Evolutionary conservation across 345 rosid genomes (phyloP).

Genomic region (Bretschneidera sinensis): DNA sequence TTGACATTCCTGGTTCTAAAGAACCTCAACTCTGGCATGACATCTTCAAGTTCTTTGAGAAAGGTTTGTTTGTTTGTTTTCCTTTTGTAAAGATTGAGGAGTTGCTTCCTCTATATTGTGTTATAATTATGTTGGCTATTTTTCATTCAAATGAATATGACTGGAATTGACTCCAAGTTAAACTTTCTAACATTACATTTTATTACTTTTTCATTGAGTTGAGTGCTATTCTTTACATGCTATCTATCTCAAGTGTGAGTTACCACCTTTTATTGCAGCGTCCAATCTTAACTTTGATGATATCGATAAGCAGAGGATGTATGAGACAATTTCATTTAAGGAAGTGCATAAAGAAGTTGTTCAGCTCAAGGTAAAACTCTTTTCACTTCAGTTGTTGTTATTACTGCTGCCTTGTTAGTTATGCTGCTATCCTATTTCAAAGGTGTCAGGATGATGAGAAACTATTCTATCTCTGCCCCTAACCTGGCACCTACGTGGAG

Average conservation of each 20-base stretch:
- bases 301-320: constrained; percentile 56
- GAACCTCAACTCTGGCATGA: constrained; percentile 96
- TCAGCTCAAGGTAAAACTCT: constrained; percentile 63
- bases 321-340: constrained; percentile 58
- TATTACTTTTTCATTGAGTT: no score
- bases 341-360: constrained; percentile 61
- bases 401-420: neutral
- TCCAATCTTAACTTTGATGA: constrained; percentile 69
- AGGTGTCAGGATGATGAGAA: constrained; percentile 4
- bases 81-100: neutral
- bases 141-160: neutral
- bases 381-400: constrained; percentile 4
- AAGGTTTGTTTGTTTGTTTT: constrained; percentile 33
- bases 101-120: neutral
- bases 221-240: no score
- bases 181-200: no score
- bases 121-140: neutral
- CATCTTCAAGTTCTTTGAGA: constrained; percentile 75
- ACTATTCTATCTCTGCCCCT: no score
- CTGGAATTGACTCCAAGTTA: no score
- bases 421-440: neutral
- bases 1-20: constrained; percentile 80
- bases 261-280: constrained; percentile 47
- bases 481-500: neutral
- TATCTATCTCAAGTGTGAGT: constrained; percentile 14